phyloP scores from a whole-genome alignment of 208 protist genomes.

The Entamoeba moshkovskii region DNA sequence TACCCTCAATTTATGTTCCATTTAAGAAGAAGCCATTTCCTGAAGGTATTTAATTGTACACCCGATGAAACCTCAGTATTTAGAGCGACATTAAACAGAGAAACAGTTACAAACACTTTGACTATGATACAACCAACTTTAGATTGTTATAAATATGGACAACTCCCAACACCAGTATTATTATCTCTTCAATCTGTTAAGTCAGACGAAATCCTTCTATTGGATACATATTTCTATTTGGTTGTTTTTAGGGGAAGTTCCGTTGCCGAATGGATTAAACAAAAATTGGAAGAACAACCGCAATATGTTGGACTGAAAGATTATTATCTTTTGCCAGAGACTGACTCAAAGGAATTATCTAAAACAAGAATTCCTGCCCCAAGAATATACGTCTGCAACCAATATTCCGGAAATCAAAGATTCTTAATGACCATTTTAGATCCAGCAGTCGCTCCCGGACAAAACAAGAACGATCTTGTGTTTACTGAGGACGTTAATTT shows the following conservation, averaged over 20 bases:
- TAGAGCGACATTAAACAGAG: neutral
- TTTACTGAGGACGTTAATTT: neutral
- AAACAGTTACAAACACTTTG: conserved; percentile 19
- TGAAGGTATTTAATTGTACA: conserved; percentile 13
- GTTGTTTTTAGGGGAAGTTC: conserved; percentile 2
- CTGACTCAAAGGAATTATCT: conserved; percentile 7
- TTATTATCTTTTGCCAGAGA: conserved; percentile 3
- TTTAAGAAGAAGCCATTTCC: conserved; percentile 13
- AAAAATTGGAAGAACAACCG: conserved; percentile 15
- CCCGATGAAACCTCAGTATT: conserved; percentile 28
- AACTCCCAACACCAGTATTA: neutral
- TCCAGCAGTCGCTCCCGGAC: conserved; percentile 3
- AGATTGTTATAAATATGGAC: neutral
- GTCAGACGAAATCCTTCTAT: conserved; percentile 16
- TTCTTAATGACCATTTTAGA: conserved; percentile 10
- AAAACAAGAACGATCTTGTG: neutral
- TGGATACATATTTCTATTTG: conserved; percentile 26
- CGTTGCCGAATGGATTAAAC: neutral
- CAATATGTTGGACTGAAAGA: neutral
- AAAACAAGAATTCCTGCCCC: conserved; percentile 7
- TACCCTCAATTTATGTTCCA: conserved; percentile 34
- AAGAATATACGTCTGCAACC: conserved; percentile 18
- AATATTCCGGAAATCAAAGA: conserved; percentile 5
- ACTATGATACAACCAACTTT: conserved; percentile 30
- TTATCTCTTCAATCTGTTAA: conserved; percentile 6